Evolutionary conservation across 495 filamentous ascomycete species (phyloP).

Genomic region (Physcia stellaris): DNA sequence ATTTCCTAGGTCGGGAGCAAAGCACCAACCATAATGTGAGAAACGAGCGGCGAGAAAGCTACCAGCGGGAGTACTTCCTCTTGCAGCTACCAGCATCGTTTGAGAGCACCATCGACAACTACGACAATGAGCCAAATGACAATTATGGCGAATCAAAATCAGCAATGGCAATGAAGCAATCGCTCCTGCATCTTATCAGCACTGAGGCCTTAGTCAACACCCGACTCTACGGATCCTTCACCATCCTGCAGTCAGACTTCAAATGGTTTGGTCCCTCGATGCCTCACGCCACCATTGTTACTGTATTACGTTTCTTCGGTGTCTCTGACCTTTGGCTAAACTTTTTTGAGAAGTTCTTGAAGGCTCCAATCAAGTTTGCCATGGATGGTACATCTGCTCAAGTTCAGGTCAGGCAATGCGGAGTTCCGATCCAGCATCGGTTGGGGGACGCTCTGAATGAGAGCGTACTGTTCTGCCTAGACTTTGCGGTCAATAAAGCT

Average conservation of each 20-base stretch:
- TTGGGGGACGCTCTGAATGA: slow-evolving; percentile 41
- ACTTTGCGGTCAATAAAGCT: slow-evolving; percentile 41
- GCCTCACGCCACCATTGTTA: slow-evolving; percentile 39
- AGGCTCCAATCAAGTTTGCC: slow-evolving; percentile 39
- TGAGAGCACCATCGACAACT: slow-evolving; percentile 9
- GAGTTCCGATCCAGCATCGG: slow-evolving; percentile 39
- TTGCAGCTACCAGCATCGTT: slow-evolving; percentile 22
- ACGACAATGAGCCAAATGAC: slow-evolving; percentile 16
- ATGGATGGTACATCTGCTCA: slow-evolving; percentile 27
- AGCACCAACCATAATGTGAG: not conserved
- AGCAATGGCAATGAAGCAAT: slow-evolving; percentile 36
- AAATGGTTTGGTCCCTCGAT: slow-evolving; percentile 39
- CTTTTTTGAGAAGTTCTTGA: slow-evolving; percentile 44
- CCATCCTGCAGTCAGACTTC: slow-evolving; percentile 41
- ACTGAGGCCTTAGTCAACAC: slow-evolving; percentile 41
- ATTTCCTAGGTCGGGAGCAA: slow-evolving; percentile 12
- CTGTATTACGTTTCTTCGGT: slow-evolving; percentile 38
- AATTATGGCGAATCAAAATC: slow-evolving; percentile 12
- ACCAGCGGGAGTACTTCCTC: slow-evolving; percentile 28
- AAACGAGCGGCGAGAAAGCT: slow-evolving; percentile 17
- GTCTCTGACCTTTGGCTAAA: slow-evolving; percentile 34
- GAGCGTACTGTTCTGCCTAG: slow-evolving; percentile 42
- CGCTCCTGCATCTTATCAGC: slow-evolving; percentile 38
- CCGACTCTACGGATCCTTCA: slow-evolving; percentile 35
- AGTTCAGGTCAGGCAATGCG: slow-evolving; percentile 30